Conservation (phyloP, 2,329 filamentous ascomycete species). For the Colletotrichum tamarilloi region DNA sequence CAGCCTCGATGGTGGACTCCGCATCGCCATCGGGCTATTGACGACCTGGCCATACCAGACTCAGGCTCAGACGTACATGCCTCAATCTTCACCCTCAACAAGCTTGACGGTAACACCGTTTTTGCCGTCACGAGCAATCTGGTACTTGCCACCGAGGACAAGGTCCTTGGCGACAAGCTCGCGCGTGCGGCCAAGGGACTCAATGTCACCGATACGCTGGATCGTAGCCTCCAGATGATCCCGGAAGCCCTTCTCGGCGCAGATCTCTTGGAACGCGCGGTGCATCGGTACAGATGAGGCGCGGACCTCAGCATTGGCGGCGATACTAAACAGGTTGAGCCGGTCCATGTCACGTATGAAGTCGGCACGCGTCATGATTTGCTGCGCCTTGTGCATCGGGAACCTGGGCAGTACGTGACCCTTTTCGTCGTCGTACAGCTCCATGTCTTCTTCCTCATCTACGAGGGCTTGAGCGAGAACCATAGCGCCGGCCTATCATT, state of each 20-base stretch:
- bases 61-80: conserved; percentile 5
- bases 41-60: background rate
- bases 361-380: conserved; percentile 96
- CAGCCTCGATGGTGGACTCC: background rate
- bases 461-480: conserved; percentile 91
- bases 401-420: conserved; percentile 34
- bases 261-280: conserved; percentile 88
- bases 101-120: conserved; percentile 55
- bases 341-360: conserved; percentile 95
- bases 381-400: conserved; percentile 82
- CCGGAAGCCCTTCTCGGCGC: conserved; percentile 67
- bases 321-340: conserved; percentile 95
- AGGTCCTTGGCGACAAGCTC: conserved; percentile 96
- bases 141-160: conserved; percentile 85
- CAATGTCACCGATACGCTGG: conserved; percentile 86
- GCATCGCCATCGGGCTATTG: background rate
- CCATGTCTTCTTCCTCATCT: conserved; percentile 76
- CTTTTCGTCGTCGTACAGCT: conserved; percentile 28
- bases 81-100: conserved; percentile 52
- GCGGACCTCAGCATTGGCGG: conserved; percentile 85
- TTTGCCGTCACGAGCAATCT: conserved; percentile 60
- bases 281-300: conserved; percentile 98
- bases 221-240: conserved; percentile 63
- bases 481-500: conserved; percentile 83
- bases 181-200: conserved; percentile 91